These are phyloP conservation scores for Pleurotus cornucopiae DNA, from an alignment of 768 basidiomycete species.

Conservation along the genomic window DNA sequence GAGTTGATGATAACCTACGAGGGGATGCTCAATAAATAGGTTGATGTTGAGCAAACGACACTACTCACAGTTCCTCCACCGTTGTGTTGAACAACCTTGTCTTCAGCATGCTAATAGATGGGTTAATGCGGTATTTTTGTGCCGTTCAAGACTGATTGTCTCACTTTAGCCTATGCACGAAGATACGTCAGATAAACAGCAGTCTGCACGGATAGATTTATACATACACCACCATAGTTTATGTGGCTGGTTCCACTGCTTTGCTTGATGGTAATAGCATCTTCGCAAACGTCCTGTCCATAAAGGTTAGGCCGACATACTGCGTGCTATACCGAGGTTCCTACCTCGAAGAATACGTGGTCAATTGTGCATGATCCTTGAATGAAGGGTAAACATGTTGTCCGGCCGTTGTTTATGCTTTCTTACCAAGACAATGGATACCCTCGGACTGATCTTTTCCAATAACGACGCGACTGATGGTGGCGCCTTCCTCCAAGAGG, in stretches of 20 bases:
- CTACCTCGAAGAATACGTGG: slow-evolving; percentile 27
- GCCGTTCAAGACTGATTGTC: too few species aligned
- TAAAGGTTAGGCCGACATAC: neutral
- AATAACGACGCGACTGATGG: slow-evolving; percentile 34
- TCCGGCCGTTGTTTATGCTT: neutral
- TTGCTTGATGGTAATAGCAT: slow-evolving; percentile 38
- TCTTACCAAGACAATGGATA: slow-evolving; percentile 32
- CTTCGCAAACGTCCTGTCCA: slow-evolving; percentile 29
- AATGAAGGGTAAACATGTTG: neutral
- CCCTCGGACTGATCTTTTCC: slow-evolving; percentile 38
- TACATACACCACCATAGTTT: slow-evolving; percentile 33
- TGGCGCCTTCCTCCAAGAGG: slow-evolving; percentile 34
- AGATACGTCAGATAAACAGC: neutral
- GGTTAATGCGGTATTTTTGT: too few species aligned
- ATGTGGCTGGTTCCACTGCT: slow-evolving; percentile 30
- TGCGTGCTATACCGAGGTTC: neutral
- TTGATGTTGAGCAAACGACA: too few species aligned
- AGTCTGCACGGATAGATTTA: neutral
- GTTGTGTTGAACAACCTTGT: slow-evolving; percentile 35
- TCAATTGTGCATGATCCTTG: slow-evolving; percentile 26
- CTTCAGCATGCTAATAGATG: slow-evolving; percentile 22
- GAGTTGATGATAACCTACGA: slow-evolving; percentile 31
- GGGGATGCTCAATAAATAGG: too few species aligned
- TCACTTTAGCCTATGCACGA: slow-evolving; percentile 22
- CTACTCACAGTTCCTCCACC: slow-evolving; percentile 23